Percentiles rank a stretch among this genome's conserved stretches.
Evolutionary conservation across 805 yeast species (phyloP).

Genomic region (Aciculoconidium aculeatum): DNA sequence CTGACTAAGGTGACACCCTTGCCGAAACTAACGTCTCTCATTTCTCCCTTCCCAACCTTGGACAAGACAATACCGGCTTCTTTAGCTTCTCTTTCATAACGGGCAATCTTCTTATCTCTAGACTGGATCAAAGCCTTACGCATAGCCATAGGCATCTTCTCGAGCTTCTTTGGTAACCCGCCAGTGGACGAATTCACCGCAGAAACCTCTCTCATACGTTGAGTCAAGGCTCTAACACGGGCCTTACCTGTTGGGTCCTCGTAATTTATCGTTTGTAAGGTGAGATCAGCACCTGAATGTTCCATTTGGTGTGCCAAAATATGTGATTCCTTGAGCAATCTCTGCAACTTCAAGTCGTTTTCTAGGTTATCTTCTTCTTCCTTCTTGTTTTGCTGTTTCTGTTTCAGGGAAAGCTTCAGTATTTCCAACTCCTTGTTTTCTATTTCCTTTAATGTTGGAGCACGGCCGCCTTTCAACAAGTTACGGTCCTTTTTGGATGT

Average conservation of each 20-base stretch:
- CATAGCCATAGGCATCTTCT: slow-evolving; percentile 84
- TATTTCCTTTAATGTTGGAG: slow-evolving; percentile 40
- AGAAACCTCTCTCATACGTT: slow-evolving; percentile 45
- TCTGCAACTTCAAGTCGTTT: slow-evolving; percentile 67
- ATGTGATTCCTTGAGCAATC: slow-evolving; percentile 68
- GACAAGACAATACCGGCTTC: slow-evolving; percentile 90
- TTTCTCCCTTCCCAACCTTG: slow-evolving; percentile 59
- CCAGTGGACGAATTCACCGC: slow-evolving; percentile 38
- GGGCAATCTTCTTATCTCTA: slow-evolving; percentile 44
- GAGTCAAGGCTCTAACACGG: slow-evolving; percentile 56
- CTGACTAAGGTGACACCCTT: slow-evolving; percentile 47
- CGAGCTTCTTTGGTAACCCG: slow-evolving; percentile 44
- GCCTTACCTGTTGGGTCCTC: slow-evolving; percentile 67
- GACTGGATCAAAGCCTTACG: slow-evolving; percentile 76
- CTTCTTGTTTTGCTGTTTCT: slow-evolving; percentile 27
- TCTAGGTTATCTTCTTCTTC: slow-evolving; percentile 50
- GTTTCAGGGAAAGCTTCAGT: slow-evolving; percentile 27
- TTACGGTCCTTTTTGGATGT: slow-evolving; percentile 45
- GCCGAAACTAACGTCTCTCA: slow-evolving; percentile 52
- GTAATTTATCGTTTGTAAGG: slow-evolving; percentile 54
- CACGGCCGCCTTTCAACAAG: slow-evolving; percentile 54
- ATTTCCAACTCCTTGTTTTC: slow-evolving; percentile 20
- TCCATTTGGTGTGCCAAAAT: slow-evolving; percentile 41
- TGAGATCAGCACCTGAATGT: slow-evolving; percentile 63
- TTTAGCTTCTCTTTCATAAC: slow-evolving; percentile 69